phyloP scores from a whole-genome alignment of 352 stramenopile genomes.

The Globisporangium uncinulatum region DNA sequence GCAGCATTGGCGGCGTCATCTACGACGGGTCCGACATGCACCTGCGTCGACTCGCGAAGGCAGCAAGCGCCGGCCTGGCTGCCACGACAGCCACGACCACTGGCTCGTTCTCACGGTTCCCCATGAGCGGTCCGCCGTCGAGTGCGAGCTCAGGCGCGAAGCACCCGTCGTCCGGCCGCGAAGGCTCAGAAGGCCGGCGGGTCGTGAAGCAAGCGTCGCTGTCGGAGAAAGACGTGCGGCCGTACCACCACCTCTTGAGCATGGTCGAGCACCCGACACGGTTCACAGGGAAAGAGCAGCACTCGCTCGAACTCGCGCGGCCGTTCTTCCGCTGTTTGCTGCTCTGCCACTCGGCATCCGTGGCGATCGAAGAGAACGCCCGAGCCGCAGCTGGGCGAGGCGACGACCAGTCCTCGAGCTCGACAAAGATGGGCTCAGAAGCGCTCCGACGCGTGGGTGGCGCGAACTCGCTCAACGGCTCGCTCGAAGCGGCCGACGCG shows the following conservation, averaged over 20 bases:
- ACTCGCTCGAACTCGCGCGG: conserved; percentile 50
- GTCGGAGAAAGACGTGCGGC: conserved; percentile 63
- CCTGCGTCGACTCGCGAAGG: conserved; percentile 32
- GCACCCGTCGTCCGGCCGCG: conserved; percentile 4
- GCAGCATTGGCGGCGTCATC: conserved; percentile 87
- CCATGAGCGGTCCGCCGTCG: not conserved
- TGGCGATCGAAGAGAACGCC: conserved; percentile 40
- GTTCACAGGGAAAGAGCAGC: conserved; percentile 41
- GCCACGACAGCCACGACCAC: not conserved
- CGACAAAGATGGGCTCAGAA: conserved; percentile 7
- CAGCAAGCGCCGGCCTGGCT: conserved; percentile 13
- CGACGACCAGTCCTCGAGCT: conserved; percentile 5
- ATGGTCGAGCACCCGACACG: conserved; percentile 56
- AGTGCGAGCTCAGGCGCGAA: conserved; percentile 5
- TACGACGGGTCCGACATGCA: conserved; percentile 80
- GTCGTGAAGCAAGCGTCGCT: conserved; percentile 39
- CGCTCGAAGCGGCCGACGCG: conserved; percentile 7
- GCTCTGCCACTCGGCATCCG: conserved; percentile 75
- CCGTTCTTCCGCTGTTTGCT: conserved; percentile 80
- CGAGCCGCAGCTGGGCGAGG: not conserved
- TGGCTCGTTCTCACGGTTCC: not conserved
- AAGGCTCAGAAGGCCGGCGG: conserved; percentile 17
- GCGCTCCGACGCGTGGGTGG: conserved; percentile 15
- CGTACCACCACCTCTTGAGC: conserved; percentile 59
- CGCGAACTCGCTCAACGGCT: conserved; percentile 19